Conservation (phyloP, 257 asterid genomes). For the Solanum virginianum region DNA sequence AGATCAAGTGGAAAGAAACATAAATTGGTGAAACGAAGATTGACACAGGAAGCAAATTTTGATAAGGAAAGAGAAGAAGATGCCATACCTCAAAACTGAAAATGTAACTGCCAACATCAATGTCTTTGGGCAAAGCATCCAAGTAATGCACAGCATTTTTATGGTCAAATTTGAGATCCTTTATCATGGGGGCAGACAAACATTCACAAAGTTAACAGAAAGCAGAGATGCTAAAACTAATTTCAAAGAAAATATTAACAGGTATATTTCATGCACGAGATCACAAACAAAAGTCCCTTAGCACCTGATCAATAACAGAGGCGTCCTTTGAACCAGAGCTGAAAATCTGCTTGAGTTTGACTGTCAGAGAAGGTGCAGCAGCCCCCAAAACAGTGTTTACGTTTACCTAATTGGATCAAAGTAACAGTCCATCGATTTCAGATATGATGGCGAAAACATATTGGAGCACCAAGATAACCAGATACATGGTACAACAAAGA, state of each 20-base stretch:
- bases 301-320: constrained; percentile 70
- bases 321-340: constrained; percentile 77
- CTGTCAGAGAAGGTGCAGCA: constrained; percentile 62
- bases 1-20: neutral
- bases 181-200: constrained; percentile 13
- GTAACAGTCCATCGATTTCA: neutral
- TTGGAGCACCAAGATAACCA: neutral
- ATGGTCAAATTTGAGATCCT: constrained; percentile 72
- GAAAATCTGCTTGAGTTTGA: constrained; percentile 78
- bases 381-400: constrained; percentile 81
- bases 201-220: neutral
- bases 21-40: neutral
- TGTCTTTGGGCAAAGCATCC: constrained; percentile 51
- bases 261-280: constrained; percentile 3
- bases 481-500: neutral
- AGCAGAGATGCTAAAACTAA: neutral
- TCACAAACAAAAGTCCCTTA: constrained; percentile 1
- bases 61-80: neutral
- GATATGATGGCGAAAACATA: neutral
- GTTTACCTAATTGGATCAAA: constrained; percentile 38
- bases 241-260: neutral
- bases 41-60: neutral
- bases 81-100: constrained; percentile 73
- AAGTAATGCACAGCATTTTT: constrained; percentile 48
- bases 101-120: constrained; percentile 63